Evolutionary conservation across 2,329 filamentous ascomycete species (phyloP), one percentile per base, ranked within the genome.

Genomic region (Plenodomus tracheiphilus): DNA sequence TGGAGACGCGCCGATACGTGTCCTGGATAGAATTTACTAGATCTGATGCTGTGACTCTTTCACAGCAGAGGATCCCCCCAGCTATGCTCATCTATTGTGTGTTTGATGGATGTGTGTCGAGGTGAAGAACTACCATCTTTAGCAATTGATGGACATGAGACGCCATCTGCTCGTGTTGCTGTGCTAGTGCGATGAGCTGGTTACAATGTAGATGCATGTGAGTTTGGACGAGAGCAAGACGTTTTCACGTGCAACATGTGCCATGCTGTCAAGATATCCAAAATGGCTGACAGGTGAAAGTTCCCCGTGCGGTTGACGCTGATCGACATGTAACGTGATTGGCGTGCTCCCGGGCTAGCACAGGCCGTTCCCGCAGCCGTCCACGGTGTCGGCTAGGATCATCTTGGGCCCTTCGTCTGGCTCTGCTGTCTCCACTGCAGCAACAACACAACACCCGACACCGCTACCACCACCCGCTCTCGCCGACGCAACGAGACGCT

Each of bases 11-110:
- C 54, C 50, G 53, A 39, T 40, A 47, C 51, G 54, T 47, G 43
- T 48, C 48, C 55, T 65, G 59, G 43, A 59, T 65, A 66, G 61
- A 59, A 66, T 65, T 53, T 46, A 68, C 64, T 68, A 59, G 64
- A 47, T 67, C 62, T 56, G 58, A 58, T 37, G 47, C 56, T 47
- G 55, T 39, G 42, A 51, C 32, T 34, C 32, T 41, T 30, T 43
- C 47, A 50, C 54, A 50, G 59, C 54, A 37, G 50, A 61, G 6
- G 64, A 65, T 61, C 62, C 64, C 65, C 60, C 54, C 40, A 25
- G 6, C 40, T n/a, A 18, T 35, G n/a, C 17, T 40, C n/a, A 7
- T 6, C 13, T n/a, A 2, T 39, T 10, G 7, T 38, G n/a, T 13
- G 5, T 17, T 38, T 36, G 17, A 22, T 41, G 41, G 28, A 32